phyloP scores from a whole-genome alignment of 2,329 filamentous ascomycete species.

The Rhytidhysteron rufulum region DNA sequence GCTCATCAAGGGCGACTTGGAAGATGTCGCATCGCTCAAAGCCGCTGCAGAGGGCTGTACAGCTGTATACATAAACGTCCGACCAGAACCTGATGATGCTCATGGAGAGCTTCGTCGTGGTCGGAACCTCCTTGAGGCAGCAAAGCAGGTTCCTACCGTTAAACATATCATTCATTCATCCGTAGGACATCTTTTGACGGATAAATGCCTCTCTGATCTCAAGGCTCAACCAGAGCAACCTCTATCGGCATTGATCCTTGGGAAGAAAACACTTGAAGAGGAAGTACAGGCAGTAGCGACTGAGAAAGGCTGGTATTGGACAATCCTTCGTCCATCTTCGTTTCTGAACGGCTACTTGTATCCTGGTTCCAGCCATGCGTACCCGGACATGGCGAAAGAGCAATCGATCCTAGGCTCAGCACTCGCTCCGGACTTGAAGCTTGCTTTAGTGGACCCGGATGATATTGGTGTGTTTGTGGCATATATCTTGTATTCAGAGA shows the following conservation, averaged over 20 bases:
- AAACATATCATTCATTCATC: constrained; percentile 2
- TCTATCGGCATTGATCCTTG: not conserved
- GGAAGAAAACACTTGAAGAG: constrained; percentile 3
- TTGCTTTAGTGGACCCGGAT: constrained; percentile 1
- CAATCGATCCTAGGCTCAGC: not conserved
- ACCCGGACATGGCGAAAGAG: not conserved
- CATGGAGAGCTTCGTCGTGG: constrained; percentile 1
- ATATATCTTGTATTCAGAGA: not conserved
- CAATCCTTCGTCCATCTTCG: constrained; percentile 1
- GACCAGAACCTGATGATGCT: not conserved
- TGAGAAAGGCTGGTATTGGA: not conserved
- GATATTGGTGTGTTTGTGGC: constrained; percentile 1
- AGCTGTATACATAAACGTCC: not conserved
- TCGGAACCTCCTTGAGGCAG: constrained; percentile 1
- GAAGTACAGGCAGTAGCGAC: not conserved
- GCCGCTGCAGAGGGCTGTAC: constrained; percentile 1
- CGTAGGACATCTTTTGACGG: not conserved
- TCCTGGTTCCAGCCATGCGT: not conserved
- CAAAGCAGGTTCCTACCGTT: not conserved
- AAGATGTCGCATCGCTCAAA: not conserved
- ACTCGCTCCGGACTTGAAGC: not conserved
- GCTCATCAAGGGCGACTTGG: constrained; percentile 3
- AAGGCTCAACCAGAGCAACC: not conserved
- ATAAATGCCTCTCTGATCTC: not conserved
- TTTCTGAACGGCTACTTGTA: not conserved